A percentile compares a stretch with the other conserved stretches of the same genome.
phyloP scores from a whole-genome alignment of 1,284 basidiomycete species.

The Moesziomyces sp. region DNA sequence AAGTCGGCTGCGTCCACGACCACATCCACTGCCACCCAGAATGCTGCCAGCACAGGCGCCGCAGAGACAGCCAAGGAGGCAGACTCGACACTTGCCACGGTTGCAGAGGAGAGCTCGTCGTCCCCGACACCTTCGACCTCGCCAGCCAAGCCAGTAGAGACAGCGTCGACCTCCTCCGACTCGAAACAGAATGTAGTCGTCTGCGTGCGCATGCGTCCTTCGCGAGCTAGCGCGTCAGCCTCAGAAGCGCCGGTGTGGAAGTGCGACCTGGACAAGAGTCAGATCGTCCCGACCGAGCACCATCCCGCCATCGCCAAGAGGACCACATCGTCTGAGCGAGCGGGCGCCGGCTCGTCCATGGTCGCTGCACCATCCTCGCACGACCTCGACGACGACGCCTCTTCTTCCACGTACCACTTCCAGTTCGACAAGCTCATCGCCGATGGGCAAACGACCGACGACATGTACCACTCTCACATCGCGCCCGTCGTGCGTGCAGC shows the following conservation, averaged over 20 bases:
- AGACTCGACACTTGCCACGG: conserved; percentile 13
- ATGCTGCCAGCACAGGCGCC: conserved; percentile 4
- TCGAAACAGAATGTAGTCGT: conserved; percentile 64
- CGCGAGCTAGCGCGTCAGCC: conserved; percentile 8
- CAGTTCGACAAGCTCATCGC: conserved; percentile 61
- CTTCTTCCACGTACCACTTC: conserved; percentile 58
- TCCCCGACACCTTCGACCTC: background rate
- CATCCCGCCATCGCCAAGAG: conserved; percentile 65
- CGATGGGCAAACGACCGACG: conserved; percentile 39
- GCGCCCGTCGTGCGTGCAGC: conserved; percentile 75
- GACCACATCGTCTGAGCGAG: conserved; percentile 48
- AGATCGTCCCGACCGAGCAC: conserved; percentile 60
- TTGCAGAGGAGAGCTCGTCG: conserved; percentile 14
- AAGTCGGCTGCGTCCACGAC: conserved; percentile 9
- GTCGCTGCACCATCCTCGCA: conserved; percentile 8
- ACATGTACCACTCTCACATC: conserved; percentile 70
- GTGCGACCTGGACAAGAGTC: conserved; percentile 43
- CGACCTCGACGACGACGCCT: conserved; percentile 31
- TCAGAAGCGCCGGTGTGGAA: conserved; percentile 45
- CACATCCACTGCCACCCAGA: background rate
- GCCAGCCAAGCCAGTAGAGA: conserved; percentile 13
- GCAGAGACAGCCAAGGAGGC: background rate
- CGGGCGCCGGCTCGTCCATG: conserved; percentile 17
- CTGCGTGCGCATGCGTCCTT: conserved; percentile 61
- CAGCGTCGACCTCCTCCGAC: conserved; percentile 7